Conservation (phyloP, 305 asterid species). For the Withania somnifera region DNA sequence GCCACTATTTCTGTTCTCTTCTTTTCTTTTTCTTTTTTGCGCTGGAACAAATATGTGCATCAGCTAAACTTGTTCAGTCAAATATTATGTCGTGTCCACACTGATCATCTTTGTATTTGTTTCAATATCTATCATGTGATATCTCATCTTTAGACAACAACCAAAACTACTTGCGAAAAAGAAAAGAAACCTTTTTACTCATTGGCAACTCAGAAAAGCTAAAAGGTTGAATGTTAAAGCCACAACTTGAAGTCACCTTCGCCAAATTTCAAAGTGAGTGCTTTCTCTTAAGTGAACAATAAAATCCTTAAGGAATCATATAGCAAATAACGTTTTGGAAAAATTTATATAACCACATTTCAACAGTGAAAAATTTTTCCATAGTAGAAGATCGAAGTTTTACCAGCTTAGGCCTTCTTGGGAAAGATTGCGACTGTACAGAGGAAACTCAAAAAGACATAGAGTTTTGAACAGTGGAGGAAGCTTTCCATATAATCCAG, state of each 20-base stretch:
- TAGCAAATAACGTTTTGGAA: not conserved
- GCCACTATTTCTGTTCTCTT: not conserved
- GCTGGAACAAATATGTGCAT: not conserved
- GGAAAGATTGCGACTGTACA: constrained; percentile 65
- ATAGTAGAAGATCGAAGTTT: not conserved
- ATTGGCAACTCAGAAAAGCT: not conserved
- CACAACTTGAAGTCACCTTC: not conserved
- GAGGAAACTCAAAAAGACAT: constrained; percentile 74
- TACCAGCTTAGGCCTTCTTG: constrained; percentile 50
- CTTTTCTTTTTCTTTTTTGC: not conserved
- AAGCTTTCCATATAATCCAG: constrained; percentile 47
- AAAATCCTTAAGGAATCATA: not conserved
- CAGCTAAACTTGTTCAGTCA: not conserved
- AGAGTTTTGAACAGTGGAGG: constrained; percentile 60
- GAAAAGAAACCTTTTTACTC: not conserved
- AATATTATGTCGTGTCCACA: not conserved
- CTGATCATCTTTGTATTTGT: not conserved
- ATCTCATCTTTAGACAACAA: not conserved
- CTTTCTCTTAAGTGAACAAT: not conserved
- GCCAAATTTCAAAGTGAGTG: not conserved
- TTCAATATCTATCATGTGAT: not conserved
- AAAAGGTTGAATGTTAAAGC: not conserved
- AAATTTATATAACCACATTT: not conserved
- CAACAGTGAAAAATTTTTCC: not conserved
- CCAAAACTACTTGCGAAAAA: not conserved